Conservation (phyloP, 148 eudicot species). For the Fagopyrum esculentum region DNA sequence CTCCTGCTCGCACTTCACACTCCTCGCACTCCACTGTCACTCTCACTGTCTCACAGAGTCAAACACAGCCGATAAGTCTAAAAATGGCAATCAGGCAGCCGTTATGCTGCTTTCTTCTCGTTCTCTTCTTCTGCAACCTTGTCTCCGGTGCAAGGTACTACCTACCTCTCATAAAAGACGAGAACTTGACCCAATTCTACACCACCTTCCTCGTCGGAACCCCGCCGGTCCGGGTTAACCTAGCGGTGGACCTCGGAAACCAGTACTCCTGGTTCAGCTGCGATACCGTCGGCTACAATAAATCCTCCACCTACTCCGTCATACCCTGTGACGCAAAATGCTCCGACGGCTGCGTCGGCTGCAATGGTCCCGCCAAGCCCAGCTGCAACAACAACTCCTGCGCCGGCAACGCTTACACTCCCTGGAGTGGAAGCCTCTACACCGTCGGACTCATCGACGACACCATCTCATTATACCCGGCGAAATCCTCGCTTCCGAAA, state of each 20-base stretch:
- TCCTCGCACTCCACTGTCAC: not conserved
- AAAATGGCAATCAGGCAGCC: not conserved
- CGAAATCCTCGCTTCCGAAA: slow-evolving; percentile 4
- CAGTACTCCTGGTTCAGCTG: slow-evolving; percentile 34
- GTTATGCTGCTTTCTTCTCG: not conserved
- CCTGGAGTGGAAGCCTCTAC: slow-evolving; percentile 16
- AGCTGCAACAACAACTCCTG: slow-evolving; percentile 33
- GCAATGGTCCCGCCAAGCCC: slow-evolving; percentile 19
- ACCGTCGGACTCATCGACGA: slow-evolving; percentile 10
- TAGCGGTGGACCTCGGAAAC: slow-evolving; percentile 22
- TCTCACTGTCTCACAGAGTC: not conserved
- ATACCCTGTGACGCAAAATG: slow-evolving; percentile 15
- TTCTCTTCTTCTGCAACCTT: not conserved
- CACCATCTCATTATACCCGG: slow-evolving; percentile 5
- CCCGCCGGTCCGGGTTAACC: slow-evolving; percentile 14
- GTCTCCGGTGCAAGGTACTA: slow-evolving; percentile 2
- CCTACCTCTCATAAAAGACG: slow-evolving; percentile 25
- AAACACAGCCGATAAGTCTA: too few relatives aligned
- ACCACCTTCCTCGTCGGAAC: slow-evolving; percentile 30
- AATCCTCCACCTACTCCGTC: slow-evolving; percentile 14
- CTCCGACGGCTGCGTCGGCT: slow-evolving; percentile 19
- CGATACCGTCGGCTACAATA: slow-evolving; percentile 21
- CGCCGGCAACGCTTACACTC: slow-evolving; percentile 23
- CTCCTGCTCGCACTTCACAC: not conserved
- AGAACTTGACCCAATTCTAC: slow-evolving; percentile 24